Evolutionary conservation across 202 grass and related monocot species (phyloP).

Genomic region (Digitaria exilis): DNA sequence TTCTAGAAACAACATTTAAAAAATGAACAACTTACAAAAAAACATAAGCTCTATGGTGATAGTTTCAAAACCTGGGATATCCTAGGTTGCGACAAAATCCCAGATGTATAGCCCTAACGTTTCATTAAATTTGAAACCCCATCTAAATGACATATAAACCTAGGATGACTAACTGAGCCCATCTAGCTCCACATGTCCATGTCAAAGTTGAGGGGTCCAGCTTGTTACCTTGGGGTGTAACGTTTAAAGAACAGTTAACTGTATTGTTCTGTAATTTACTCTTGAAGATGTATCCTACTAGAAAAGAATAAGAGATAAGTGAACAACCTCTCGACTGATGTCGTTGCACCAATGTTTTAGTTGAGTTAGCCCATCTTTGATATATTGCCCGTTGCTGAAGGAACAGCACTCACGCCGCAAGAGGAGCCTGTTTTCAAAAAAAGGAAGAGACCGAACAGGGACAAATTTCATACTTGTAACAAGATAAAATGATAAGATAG

Average conservation of each 20-base stretch:
- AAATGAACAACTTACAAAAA: background rate
- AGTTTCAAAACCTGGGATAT: background rate
- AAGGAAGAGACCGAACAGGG: background rate
- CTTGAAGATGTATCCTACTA: background rate
- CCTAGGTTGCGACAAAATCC: background rate
- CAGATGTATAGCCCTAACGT: background rate
- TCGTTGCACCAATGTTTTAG: constrained; percentile 78
- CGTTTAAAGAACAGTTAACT: background rate
- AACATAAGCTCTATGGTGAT: background rate
- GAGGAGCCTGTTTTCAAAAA: constrained; percentile 58
- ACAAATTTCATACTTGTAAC: background rate
- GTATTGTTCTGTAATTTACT: background rate
- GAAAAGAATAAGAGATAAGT: constrained; percentile 16
- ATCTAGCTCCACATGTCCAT: no score
- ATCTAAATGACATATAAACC: no score
- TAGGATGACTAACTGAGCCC: no score
- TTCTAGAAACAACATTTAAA: background rate
- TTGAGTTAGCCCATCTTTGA: constrained; percentile 65
- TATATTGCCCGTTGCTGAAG: constrained; percentile 80
- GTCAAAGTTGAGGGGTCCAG: background rate
- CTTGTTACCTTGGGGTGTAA: background rate
- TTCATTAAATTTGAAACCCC: background rate
- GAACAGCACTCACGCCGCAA: constrained; percentile 94
- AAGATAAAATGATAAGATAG: constrained; percentile 35
- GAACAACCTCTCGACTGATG: constrained; percentile 71